Evolutionary conservation across 768 basidiomycete species (phyloP), one percentile per base, ranked within the genome.

Genomic region (Tricholoma bakamatsutake): DNA sequence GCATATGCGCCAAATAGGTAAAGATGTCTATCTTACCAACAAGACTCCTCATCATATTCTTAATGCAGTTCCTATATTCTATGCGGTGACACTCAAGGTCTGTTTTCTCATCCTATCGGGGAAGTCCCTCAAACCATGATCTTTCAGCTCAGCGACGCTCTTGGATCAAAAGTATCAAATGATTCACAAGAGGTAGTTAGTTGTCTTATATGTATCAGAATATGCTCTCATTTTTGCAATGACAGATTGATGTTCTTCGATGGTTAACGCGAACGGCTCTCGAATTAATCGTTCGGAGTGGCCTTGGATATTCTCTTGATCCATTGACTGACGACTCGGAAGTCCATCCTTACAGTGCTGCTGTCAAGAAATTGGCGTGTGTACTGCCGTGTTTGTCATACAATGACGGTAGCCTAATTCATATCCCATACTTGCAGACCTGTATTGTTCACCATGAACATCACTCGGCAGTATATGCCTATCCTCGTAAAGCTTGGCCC

Each of bases 261-360:
- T 64, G 63, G 61, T 56, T 64, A 59, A 37, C 51, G 18, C 56
- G 63, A 31, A 58, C 61, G 35, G 57, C 61, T 24, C 57, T 62
- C 2, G 61, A 64, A 53, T 56, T 64, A 54, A 57, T 64, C 9
- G 59, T 57, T 12, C 61, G 58, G 33, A 59, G 63, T 10, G 59
- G 63, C 13, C 57, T 62, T 47, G 61, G 61, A 39, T 62, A 58
- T 43, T 59, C 57, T 7, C 58, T 64, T 18, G 62, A 60, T 42
- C 21, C 61, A 3, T 33, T 63, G 37, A 37, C 49, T 9, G 61
- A 63, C n/a, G 52, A 53, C n/a, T 46, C 33, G 6, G 50, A 40
- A 4, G 46, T 55, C 31, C 62, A 63, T 39, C 58, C 54, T 5
- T 63, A 61, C 42, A 59, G 58, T 28, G 46, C 53, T 18, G 58